These are phyloP conservation scores for Nadsonia commutata DNA, from an alignment of 1,139 yeast species.

Conservation along the genomic window DNA sequence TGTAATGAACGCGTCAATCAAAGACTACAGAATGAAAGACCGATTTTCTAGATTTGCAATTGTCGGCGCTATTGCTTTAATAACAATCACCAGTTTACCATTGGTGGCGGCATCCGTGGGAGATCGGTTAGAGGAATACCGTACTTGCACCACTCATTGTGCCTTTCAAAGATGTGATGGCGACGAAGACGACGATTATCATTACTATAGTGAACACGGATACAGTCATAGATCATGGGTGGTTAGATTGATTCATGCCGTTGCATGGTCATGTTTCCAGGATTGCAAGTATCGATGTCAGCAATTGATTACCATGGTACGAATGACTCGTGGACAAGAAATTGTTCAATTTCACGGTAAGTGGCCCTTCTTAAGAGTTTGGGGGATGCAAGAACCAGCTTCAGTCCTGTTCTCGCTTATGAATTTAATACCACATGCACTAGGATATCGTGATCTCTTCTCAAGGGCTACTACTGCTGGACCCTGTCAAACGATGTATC, in stretches of 20 bases:
- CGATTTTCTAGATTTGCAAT: too few relatives aligned
- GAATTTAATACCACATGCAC: constrained; percentile 60
- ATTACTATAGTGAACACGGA: too few relatives aligned
- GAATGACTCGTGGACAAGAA: constrained; percentile 34
- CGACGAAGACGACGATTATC: too few relatives aligned
- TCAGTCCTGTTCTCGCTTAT: constrained; percentile 71
- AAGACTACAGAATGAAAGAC: too few relatives aligned
- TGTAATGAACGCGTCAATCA: too few relatives aligned
- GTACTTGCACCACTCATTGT: not conserved
- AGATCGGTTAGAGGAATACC: not conserved
- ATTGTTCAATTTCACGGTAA: constrained; percentile 87
- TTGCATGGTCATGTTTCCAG: constrained; percentile 75
- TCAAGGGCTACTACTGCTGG: constrained; percentile 13
- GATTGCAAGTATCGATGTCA: constrained; percentile 94
- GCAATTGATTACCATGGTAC: constrained; percentile 44
- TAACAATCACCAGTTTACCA: not conserved
- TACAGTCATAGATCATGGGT: too few relatives aligned
- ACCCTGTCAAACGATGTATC: constrained; percentile 19
- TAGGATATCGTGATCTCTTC: constrained; percentile 34
- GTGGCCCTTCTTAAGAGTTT: constrained; percentile 76
- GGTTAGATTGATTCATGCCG: too few relatives aligned
- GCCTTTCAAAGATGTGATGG: not conserved
- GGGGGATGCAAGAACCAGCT: constrained; percentile 72
- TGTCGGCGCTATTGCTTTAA: not conserved
- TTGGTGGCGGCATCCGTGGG: not conserved